Base-by-base conservation (phyloP, 768 basidiomycete genomes). In the Auriculariales sp. region DNA sequence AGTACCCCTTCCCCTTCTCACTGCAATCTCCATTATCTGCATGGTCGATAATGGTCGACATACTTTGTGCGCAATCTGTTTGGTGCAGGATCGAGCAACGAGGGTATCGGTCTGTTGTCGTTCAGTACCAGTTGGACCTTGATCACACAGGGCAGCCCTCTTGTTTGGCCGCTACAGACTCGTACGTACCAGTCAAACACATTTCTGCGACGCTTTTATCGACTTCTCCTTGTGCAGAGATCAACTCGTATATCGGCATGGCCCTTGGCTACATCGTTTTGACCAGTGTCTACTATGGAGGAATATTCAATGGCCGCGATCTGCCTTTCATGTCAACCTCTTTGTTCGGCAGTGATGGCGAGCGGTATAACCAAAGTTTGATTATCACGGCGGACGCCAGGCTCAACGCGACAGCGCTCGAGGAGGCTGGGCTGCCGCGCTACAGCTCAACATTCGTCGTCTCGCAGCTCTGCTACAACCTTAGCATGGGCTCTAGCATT, bases 121-220 rank as follows among this genome's bases (percentile, higher is more conserved):
- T 72, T 74, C 55, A 61, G 67, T 48, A 66, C 70, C 22, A 69
- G 68, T 36, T 75, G 73, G 73, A 74, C 72, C 4, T 62, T 77
- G 19, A 75, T 77, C 53, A 71, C 70, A 1, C 75, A 77, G 56
- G 75, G 74, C 3, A 69, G 61, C 42, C 75, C 75, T 0, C 61
- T 78, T 4, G 70, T 73, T 7, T 77, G 75, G 74, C 75, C 75
- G 4, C 65, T 75, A 46, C 70, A 72, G 53, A 76, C 75, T 0
- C 75, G 71, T 71, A 56, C 29, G 70, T 65, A 4, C n/a, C n/a
- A n/a, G n/a, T n/a, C n/a, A n/a, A n/a, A n/a, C n/a, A n/a, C n/a
- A n/a, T n/a, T n/a, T n/a, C n/a, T n/a, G n/a, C n/a, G n/a, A n/a
- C n/a, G n/a, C n/a, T n/a, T n/a, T n/a, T n/a, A n/a, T n/a, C n/a